Evolutionary conservation across 768 basidiomycete genomes (phyloP).

Genomic region (Lactarius hatsudake): DNA sequence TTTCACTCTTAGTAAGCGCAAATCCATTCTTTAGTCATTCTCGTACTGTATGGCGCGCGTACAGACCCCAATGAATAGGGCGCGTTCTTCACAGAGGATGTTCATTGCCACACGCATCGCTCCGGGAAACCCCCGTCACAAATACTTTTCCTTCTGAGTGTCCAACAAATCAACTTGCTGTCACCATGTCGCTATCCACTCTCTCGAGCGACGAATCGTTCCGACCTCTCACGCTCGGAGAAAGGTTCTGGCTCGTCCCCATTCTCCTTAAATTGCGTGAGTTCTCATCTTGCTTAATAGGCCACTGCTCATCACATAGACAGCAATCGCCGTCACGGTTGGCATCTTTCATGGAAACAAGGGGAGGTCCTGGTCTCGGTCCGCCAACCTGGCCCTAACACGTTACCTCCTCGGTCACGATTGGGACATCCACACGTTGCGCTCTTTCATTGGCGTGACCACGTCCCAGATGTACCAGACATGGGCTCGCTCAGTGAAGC

Average conservation of each 20-base stretch:
- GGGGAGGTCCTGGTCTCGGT: constrained; percentile 11
- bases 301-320: background rate
- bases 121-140: too few relatives aligned
- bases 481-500: background rate
- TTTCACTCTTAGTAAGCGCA: too few relatives aligned
- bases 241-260: background rate
- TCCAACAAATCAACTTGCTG: background rate
- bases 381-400: background rate
- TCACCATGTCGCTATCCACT: background rate
- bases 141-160: background rate
- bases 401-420: constrained; percentile 2
- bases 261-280: background rate
- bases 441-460: constrained; percentile 5
- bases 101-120: too few relatives aligned
- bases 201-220: background rate
- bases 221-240: constrained; percentile 5
- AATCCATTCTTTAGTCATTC: too few relatives aligned
- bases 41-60: too few relatives aligned
- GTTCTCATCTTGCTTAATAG: background rate
- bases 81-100: too few relatives aligned
- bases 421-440: constrained; percentile 1
- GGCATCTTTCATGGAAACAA: constrained; percentile 18
- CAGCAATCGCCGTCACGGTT: constrained; percentile 11
- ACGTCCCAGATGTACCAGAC: constrained; percentile 1
- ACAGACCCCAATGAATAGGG: too few relatives aligned